phyloP scores from a whole-genome alignment of 257 asterid genomes.

The Gentiana straminea region DNA sequence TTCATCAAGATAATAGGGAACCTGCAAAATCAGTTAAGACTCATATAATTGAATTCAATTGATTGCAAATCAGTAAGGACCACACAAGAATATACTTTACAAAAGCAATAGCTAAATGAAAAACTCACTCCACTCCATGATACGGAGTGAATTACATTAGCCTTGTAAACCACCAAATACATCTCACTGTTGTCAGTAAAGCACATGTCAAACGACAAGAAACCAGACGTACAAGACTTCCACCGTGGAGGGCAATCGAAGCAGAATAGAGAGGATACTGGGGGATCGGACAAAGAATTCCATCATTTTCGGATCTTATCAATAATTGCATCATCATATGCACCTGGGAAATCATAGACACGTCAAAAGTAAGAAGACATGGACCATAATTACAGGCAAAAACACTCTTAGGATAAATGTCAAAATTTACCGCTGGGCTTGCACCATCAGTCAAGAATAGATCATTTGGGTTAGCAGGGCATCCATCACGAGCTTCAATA shows the following conservation, averaged over 20 bases:
- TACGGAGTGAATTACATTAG: too few species aligned
- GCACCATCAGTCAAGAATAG: conserved; percentile 99
- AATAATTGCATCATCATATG: conserved; percentile 99
- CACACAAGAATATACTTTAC: not conserved
- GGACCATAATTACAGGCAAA: not conserved
- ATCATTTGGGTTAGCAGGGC: conserved; percentile 83
- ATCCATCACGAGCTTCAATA: conserved; percentile 96
- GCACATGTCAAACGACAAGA: not conserved
- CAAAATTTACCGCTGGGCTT: conserved; percentile 76
- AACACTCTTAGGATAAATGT: too few species aligned
- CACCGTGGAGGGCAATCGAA: conserved; percentile 91
- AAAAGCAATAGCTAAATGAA: too few species aligned
- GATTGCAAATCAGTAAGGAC: not conserved
- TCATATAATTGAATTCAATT: conserved; percentile 9
- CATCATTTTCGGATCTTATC: conserved; percentile 72
- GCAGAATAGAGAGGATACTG: conserved; percentile 92
- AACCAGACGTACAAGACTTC: conserved; percentile 67
- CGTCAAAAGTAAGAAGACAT: not conserved
- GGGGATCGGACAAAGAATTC: conserved; percentile 95
- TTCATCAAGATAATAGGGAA: conserved; percentile 95
- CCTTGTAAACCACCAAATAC: not conserved
- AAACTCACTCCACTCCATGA: too few species aligned
- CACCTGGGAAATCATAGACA: conserved; percentile 38
- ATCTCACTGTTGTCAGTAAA: not conserved
- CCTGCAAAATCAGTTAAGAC: conserved; percentile 30